Evolutionary conservation across 2,329 filamentous ascomycete genomes (phyloP), one percentile per base, ranked within the genome.

Genomic region (Botrytis porri): DNA sequence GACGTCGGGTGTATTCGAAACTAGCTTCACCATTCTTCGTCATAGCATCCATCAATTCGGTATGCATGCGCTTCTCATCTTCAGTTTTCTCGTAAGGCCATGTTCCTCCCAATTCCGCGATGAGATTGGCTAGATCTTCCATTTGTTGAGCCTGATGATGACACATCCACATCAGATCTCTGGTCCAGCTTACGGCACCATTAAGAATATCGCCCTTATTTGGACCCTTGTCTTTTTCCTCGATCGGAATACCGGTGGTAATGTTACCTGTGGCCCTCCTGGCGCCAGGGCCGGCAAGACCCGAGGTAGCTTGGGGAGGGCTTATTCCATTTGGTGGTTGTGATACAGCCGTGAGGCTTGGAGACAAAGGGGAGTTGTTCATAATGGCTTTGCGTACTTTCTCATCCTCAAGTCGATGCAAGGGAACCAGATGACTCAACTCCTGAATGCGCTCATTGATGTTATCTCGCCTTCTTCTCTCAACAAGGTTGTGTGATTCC

Each of bases 171-270:
- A 98, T 97, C 70, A 99, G 86, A 83, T 99, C 96, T 75, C 95
- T 90, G 75, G 94, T 98, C 96, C 96, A 99, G 83, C 94, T 94
- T 71, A 98, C 96, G 48, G 95, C 93, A 43, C 96, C 95, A 80
- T 98, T 98, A 78, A 99, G 90, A 74, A 99, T 98, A 79, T 99
- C 96, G 66, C 96, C 96, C 84, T 99, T 99, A 86, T 98, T 98
- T 9, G 96, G 96, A 0, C 96, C 96, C 81, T 98, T 98, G 84
- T 99, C 96, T 82, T 98, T 98, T 77, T 98, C 96, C 79, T 99
- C 96, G 51, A 97, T 88, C 0, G 96, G 95, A 43, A 98, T 87
- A 22, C 95, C 94, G 76, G 95, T 95, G 9, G 94, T 97, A 79
- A 98, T 98, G 80, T 93, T 97, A 54, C 92, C 92, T 10, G 82